Evolutionary conservation across 495 filamentous ascomycete genomes (phyloP), one percentile per base, ranked within the genome.

Genomic region (Astrothelium subdiscretum): DNA sequence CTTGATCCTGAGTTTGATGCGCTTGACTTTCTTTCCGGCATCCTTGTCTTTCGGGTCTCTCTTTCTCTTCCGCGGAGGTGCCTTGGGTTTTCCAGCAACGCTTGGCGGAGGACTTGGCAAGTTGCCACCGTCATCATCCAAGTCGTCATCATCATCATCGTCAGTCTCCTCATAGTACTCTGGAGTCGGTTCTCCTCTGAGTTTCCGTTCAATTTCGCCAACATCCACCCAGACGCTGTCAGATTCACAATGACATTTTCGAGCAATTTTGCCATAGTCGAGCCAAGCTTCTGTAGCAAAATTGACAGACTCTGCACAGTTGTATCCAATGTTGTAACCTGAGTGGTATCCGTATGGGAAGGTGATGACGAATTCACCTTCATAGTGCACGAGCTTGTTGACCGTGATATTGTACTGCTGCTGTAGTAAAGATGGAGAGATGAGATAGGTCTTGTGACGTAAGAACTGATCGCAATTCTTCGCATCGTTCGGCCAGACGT

Each of bases 171-270:
- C 79, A 63, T 90, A 88, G 67, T 89, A 95, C 59, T 97, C 94
- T 0, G 85, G 85, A 0, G 92, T 97, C 31, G 87, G 82, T 72
- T 97, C 94, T 8, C 94, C 95, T 48, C 91, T 82, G 32, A 97
- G 76, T 74, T 94, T 97, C 61, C 95, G 88, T 74, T 97, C 90
- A 64, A 99, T 91, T 65, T 96, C 91, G 40, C 85, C 85, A 15
- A 97, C 90, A 69, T 99, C 91, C 48, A 99, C 91, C 92, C 94
- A 99, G 27, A 99, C 94, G 65, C 91, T 96, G 76, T 99, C 94
- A 54, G 91, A 83, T 67, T 90, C 89, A 71, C 94, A 99, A 70
- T 97, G 82, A 72, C 94, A 99, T 71, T 92, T 96, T 72, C 96
- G 95, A n/a, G 94, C 95, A 67, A 96, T 88, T 62, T 87, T 86